Percentiles rank a stretch among this genome's conserved stretches.
These are phyloP conservation scores for Macrophomina pseudophaseolina DNA, from an alignment of 2,329 filamentous ascomycete genomes.

Conservation along the genomic window DNA sequence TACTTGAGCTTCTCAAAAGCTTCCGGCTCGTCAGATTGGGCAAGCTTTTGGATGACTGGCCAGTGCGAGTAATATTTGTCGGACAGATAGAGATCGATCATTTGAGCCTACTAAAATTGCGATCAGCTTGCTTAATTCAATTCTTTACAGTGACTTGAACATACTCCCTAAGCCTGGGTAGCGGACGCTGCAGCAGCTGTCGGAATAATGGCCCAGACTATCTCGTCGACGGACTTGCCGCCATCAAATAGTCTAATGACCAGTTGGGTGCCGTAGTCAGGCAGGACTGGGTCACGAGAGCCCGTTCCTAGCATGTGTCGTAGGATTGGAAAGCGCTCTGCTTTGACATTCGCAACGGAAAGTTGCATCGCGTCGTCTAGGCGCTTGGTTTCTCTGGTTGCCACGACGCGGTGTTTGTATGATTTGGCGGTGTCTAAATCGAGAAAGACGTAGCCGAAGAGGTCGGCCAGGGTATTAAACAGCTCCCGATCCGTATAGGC, in stretches of 20 bases:
- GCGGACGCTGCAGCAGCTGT: constrained; percentile 19
- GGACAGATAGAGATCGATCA: constrained; percentile 29
- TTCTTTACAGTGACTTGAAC: too few relatives aligned
- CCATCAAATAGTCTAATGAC: constrained; percentile 27
- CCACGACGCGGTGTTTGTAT: constrained; percentile 29
- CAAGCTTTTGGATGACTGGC: constrained; percentile 27
- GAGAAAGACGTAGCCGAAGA: constrained; percentile 39
- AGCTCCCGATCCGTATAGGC: constrained; percentile 34
- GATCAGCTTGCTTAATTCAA: too few relatives aligned
- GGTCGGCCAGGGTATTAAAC: constrained; percentile 35
- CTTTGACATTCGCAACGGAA: constrained; percentile 6
- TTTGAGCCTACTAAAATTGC: constrained; percentile 23
- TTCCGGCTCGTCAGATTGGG: constrained; percentile 3
- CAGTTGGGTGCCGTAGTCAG: constrained; percentile 10
- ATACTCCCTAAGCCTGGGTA: constrained; percentile 25
- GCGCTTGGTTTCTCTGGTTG: constrained; percentile 17
- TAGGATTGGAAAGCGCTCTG: not conserved
- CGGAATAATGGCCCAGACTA: constrained; percentile 23
- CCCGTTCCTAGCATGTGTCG: constrained; percentile 21
- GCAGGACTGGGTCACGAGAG: not conserved
- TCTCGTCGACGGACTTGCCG: constrained; percentile 28
- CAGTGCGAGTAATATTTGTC: constrained; percentile 28
- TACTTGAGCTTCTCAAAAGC: constrained; percentile 24
- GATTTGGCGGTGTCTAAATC: constrained; percentile 36
- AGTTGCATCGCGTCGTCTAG: constrained; percentile 16